A percentile compares a stretch with the other conserved stretches of the same genome.
Conservation (phyloP, 208 protist species). For the Borovskyia barvae region DNA sequence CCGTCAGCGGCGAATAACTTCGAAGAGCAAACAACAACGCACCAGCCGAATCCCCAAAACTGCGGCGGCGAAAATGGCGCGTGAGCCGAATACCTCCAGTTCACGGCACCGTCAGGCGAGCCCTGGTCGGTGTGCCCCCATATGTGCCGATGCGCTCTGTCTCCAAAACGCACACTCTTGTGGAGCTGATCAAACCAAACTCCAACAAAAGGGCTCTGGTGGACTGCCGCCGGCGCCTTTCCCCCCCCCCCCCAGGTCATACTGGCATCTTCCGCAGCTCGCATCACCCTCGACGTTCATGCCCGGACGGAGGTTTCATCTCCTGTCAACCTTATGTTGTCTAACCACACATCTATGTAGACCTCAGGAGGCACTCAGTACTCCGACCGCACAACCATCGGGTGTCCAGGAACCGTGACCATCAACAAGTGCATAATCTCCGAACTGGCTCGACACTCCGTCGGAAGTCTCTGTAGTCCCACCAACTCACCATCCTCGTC, state of each 20-base stretch:
- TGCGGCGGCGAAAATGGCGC: background rate
- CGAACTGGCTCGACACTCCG: background rate
- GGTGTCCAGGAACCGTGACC: background rate
- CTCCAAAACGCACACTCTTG: background rate
- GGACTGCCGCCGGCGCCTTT: background rate
- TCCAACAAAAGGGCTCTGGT: background rate
- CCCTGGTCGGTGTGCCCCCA: background rate
- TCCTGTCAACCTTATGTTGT: background rate
- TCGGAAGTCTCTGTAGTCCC: background rate
- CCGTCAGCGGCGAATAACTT: background rate
- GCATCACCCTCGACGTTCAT: background rate
- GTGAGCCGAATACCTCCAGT: background rate
- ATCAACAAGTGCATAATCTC: background rate
- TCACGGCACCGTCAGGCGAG: background rate
- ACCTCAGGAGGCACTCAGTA: background rate
- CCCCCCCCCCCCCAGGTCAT: background rate
- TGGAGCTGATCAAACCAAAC: background rate
- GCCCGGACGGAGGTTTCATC: background rate
- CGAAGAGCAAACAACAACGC: background rate
- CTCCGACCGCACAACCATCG: background rate
- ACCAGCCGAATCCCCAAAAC: background rate
- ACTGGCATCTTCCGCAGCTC: background rate
- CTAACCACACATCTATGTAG: background rate
- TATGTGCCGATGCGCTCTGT: background rate
- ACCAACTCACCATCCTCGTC: background rate